Conservation (phyloP, 257 asterid genomes). For the Coffea canephora region DNA sequence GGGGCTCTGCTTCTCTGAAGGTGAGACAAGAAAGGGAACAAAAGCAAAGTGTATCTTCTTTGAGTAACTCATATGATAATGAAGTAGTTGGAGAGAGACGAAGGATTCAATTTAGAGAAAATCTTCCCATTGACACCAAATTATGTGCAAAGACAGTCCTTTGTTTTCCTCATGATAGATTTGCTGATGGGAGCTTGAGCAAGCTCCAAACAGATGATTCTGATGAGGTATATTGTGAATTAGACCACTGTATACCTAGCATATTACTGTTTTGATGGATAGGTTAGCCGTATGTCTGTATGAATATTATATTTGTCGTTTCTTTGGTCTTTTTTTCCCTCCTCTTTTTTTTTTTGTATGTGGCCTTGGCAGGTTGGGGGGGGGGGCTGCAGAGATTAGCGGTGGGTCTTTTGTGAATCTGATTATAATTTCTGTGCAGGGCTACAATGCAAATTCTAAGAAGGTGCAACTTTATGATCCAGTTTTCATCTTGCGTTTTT, state of each 20-base stretch:
- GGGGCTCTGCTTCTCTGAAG: constrained; percentile 73
- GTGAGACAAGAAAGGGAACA: constrained; percentile 50
- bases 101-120: constrained; percentile 67
- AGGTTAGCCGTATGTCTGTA: constrained; percentile 8
- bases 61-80: constrained; percentile 29
- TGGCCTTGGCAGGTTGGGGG: not conserved
- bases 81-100: constrained; percentile 50
- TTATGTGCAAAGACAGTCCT: constrained; percentile 75
- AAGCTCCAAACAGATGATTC: constrained; percentile 39
- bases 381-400: not conserved
- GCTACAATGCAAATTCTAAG: constrained; percentile 25
- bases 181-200: constrained; percentile 31
- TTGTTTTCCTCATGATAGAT: constrained; percentile 63
- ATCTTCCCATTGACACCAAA: constrained; percentile 78
- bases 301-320: constrained; percentile 2
- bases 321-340: not conserved
- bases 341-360: not conserved
- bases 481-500: constrained; percentile 73
- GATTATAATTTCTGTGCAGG: constrained; percentile 39
- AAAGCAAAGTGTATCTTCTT: constrained; percentile 32
- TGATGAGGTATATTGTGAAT: constrained; percentile 23
- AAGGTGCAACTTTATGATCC: constrained; percentile 72
- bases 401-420: constrained; percentile 6
- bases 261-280: constrained; percentile 8
- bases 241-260: constrained; percentile 1